phyloP scores from a whole-genome alignment of 345 rosid genomes.

The Theobroma cacao region DNA sequence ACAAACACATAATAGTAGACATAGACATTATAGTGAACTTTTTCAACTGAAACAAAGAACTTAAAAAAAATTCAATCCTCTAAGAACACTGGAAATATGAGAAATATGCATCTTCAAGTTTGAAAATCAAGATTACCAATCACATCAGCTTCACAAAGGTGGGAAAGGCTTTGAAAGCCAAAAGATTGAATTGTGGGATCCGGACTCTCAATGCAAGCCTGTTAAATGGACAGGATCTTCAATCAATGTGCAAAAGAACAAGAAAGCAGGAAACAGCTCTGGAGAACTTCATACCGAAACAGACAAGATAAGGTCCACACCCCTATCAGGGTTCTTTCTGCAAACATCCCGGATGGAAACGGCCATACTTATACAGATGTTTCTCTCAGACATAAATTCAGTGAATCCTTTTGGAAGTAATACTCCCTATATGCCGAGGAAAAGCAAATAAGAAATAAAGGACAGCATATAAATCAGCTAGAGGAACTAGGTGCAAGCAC shows the following conservation, averaged over 20 bases:
- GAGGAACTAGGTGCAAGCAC: background rate
- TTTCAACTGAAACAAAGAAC: background rate
- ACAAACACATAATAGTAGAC: background rate
- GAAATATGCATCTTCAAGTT: constrained; percentile 1
- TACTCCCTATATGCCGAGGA: constrained; percentile 47
- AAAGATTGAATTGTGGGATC: constrained; percentile 68
- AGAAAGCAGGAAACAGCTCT: constrained; percentile 20
- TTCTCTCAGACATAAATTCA: constrained; percentile 58
- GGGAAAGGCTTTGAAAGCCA: constrained; percentile 93
- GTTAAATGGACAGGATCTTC: too few species aligned
- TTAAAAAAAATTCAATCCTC: background rate
- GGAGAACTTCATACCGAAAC: constrained; percentile 64
- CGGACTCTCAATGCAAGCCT: constrained; percentile 86
- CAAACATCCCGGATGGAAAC: constrained; percentile 79
- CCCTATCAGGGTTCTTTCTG: constrained; percentile 87
- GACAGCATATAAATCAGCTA: background rate
- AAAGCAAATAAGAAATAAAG: constrained; percentile 19
- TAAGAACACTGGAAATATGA: background rate
- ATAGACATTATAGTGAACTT: background rate
- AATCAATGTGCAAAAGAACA: constrained; percentile 19
- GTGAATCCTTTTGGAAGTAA: constrained; percentile 56
- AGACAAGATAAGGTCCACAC: constrained; percentile 93
- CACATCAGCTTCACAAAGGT: constrained; percentile 96
- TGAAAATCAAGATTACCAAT: constrained; percentile 52
- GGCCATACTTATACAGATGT: constrained; percentile 73